Evolutionary conservation across 73 alveolate species (phyloP).

Genomic region (Paramecium sonneborni): DNA sequence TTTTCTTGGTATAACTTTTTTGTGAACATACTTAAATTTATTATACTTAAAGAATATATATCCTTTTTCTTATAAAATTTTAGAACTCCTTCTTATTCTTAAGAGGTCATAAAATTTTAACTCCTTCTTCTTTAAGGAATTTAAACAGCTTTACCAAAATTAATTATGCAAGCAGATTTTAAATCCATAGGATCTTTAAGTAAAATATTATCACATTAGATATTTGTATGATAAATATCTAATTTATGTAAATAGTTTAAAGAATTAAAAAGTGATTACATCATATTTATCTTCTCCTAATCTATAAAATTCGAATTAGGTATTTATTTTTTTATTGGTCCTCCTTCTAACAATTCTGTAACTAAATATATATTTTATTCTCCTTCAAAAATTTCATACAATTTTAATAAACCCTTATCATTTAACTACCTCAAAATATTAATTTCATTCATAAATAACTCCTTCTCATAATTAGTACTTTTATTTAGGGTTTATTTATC

Average conservation of each 20-base stretch:
- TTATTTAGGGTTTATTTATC: neutral
- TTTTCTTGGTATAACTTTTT: neutral
- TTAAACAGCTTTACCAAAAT: neutral
- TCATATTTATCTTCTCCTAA: slow-evolving; percentile 49
- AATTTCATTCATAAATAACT: slow-evolving; percentile 14
- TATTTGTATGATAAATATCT: slow-evolving; percentile 50
- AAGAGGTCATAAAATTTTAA: neutral
- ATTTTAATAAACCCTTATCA: slow-evolving; percentile 26
- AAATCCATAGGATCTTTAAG: neutral
- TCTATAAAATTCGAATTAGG: neutral
- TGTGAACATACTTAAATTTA: neutral
- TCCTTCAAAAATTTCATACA: slow-evolving; percentile 23
- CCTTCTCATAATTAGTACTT: neutral
- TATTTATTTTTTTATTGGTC: neutral
- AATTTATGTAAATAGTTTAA: slow-evolving; percentile 35
- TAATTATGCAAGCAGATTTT: neutral
- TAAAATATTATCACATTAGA: slow-evolving; percentile 45
- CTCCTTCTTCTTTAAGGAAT: neutral
- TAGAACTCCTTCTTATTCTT: neutral
- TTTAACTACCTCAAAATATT: slow-evolving; percentile 26
- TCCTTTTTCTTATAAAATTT: neutral
- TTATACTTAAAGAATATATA: neutral
- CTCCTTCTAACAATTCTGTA: neutral
- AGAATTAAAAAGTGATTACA: neutral
- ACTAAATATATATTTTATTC: neutral